These are phyloP conservation scores for Alloascoidea africana DNA, from an alignment of 805 yeast genomes.

Conservation along the genomic window DNA sequence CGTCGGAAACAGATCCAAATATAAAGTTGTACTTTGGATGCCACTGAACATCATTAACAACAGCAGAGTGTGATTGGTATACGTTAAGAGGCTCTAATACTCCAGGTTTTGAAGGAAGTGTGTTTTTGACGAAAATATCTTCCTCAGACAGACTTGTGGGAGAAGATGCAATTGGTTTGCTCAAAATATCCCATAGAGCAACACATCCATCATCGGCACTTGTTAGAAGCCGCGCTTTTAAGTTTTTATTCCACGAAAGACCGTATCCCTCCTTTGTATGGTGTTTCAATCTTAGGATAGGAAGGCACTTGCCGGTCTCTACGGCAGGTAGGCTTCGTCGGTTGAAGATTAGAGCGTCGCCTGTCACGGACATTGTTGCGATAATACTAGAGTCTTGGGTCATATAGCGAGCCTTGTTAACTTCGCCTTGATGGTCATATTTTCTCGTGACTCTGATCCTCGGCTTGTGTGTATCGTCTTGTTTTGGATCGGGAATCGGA, in stretches of 20 bases:
- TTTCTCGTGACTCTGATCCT: slow-evolving; percentile 28
- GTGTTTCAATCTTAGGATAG: slow-evolving; percentile 23
- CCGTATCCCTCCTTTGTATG: slow-evolving; percentile 60
- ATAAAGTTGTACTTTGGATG: slow-evolving; percentile 25
- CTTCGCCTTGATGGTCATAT: slow-evolving; percentile 55
- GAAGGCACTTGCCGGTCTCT: slow-evolving; percentile 10
- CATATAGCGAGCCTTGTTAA: slow-evolving; percentile 43
- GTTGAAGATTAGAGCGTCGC: slow-evolving; percentile 18
- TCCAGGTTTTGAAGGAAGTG: slow-evolving; percentile 2
- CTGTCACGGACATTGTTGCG: slow-evolving; percentile 35
- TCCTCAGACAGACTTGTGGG: not conserved
- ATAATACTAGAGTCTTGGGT: slow-evolving; percentile 28
- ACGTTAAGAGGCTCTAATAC: slow-evolving; percentile 27
- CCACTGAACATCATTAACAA: slow-evolving; percentile 57
- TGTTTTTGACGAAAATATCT: not conserved
- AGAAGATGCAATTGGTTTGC: slow-evolving; percentile 8
- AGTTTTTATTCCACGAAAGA: slow-evolving; percentile 44
- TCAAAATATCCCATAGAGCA: slow-evolving; percentile 51
- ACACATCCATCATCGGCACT: slow-evolving; percentile 55
- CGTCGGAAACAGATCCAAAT: slow-evolving; percentile 64
- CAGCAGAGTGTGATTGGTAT: slow-evolving; percentile 36
- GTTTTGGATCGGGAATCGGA: slow-evolving; percentile 9
- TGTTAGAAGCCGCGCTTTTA: slow-evolving; percentile 31
- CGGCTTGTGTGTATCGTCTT: slow-evolving; percentile 18
- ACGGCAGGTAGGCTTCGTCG: slow-evolving; percentile 11